Evolutionary conservation across 2,329 filamentous ascomycete species (phyloP).

Genomic region (Sphaerulina populicola): DNA sequence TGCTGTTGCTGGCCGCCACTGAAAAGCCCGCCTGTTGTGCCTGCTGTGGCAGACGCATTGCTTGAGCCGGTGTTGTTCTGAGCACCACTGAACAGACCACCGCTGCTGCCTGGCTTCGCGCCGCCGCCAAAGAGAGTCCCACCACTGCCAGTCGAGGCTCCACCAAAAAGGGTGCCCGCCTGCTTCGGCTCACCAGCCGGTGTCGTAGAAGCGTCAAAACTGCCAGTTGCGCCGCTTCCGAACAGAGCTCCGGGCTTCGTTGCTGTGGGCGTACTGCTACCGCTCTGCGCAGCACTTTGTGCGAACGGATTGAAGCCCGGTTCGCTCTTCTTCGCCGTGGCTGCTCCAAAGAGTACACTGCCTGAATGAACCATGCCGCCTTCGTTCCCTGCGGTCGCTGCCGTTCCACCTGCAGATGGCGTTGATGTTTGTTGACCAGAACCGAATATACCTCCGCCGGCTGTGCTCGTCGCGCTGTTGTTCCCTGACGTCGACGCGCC

Average conservation of each 20-base stretch:
- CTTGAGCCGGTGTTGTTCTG: conserved; percentile 8
- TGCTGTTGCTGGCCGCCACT: conserved; percentile 9
- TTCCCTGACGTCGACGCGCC: conserved; percentile 1
- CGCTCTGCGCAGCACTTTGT: conserved; percentile 8
- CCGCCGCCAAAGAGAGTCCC: conserved; percentile 9
- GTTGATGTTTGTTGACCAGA: conserved; percentile 7
- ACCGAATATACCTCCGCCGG: conserved; percentile 6
- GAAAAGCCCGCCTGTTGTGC: conserved; percentile 13
- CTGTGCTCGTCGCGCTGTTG: conserved; percentile 9
- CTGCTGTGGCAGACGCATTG: conserved; percentile 4
- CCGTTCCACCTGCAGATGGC: conserved; percentile 6
- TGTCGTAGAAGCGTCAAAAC: conserved; percentile 18
- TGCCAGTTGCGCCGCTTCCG: conserved; percentile 11
- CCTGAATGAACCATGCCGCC: conserved; percentile 1
- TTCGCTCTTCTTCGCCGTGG: conserved; percentile 11
- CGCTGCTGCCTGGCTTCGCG: conserved; percentile 5
- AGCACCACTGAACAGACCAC: conserved; percentile 7
- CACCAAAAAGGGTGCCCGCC: conserved; percentile 12
- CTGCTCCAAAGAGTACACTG: conserved; percentile 10
- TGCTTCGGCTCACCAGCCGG: conserved; percentile 22
- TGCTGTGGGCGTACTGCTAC: conserved; percentile 18
- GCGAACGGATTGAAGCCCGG: conserved; percentile 6
- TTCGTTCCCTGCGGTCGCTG: conserved; percentile 3
- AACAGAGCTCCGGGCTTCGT: conserved; percentile 15
- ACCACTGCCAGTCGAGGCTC: conserved; percentile 1